Conservation (phyloP, 2,329 filamentous ascomycete species). For the Hymenoscyphus infarciens region DNA sequence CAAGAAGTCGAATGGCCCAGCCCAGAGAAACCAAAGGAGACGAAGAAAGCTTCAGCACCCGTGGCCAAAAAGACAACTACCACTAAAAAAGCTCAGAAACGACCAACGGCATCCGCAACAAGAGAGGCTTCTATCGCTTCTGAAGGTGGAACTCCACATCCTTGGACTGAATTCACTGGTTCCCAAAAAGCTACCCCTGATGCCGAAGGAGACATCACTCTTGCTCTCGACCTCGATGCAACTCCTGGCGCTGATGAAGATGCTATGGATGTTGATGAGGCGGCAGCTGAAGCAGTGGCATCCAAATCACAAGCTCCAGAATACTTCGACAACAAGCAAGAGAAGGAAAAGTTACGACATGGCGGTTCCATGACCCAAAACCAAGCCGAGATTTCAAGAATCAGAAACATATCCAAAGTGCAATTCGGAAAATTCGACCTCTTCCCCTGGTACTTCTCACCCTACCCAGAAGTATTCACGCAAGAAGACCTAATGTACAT, state of each 20-base stretch:
- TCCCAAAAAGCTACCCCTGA: constrained; percentile 31
- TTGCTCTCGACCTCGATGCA: constrained; percentile 30
- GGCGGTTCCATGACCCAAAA: constrained; percentile 99
- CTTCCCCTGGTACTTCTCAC: constrained; percentile 98
- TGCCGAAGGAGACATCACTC: constrained; percentile 28
- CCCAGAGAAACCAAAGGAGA: constrained; percentile 72
- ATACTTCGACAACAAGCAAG: constrained; percentile 74
- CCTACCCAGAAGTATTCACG: constrained; percentile 85
- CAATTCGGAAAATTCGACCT: constrained; percentile 92
- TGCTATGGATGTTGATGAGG: constrained; percentile 55
- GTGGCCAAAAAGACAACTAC: constrained; percentile 39
- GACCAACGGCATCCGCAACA: constrained; percentile 28
- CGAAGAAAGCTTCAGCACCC: constrained; percentile 61
- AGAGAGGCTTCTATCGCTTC: constrained; percentile 35
- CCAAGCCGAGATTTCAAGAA: constrained; percentile 91
- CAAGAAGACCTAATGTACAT: constrained; percentile 91
- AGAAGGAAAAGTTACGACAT: constrained; percentile 93
- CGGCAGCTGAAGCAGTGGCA: constrained; percentile 33
- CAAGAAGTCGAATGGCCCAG: constrained; percentile 96
- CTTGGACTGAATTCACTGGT: constrained; percentile 33
- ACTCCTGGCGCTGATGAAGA: constrained; percentile 35
- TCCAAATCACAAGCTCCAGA: constrained; percentile 36
- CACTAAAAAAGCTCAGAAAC: constrained; percentile 41
- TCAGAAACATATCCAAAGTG: constrained; percentile 88
- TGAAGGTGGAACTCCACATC: constrained; percentile 29